Percentiles rank a stretch among this genome's conserved stretches.
Evolutionary conservation across 257 asterid genomes (phyloP).

Genomic region (Lithospermum erythrorhizon): DNA sequence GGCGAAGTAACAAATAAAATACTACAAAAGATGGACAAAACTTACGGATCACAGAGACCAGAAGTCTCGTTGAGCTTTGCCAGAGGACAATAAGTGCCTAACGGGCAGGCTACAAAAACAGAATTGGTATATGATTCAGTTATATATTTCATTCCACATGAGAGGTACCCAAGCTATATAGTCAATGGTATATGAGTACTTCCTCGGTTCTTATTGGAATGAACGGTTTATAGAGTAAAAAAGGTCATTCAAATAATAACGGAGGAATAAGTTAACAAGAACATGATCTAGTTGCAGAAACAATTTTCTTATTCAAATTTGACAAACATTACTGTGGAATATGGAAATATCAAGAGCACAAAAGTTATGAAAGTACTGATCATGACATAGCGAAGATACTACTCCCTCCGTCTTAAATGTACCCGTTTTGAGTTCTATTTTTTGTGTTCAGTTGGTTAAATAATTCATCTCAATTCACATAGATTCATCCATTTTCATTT

Average conservation of each 20-base stretch:
- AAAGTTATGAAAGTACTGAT: no score
- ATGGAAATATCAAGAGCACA: neutral
- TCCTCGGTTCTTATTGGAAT: no score
- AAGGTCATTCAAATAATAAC: neutral
- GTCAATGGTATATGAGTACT: neutral
- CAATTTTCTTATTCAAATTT: no score
- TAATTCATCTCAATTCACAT: no score
- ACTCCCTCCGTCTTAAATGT: no score
- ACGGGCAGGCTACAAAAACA: conserved; percentile 72
- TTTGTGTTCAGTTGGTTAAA: no score
- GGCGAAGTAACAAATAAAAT: conserved; percentile 7
- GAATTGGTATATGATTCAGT: conserved; percentile 9
- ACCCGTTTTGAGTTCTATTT: no score
- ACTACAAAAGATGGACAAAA: conserved; percentile 4
- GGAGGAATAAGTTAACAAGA: no score
- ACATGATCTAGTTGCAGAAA: no score
- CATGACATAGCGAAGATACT: no score
- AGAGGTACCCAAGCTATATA: neutral
- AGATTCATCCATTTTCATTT: no score
- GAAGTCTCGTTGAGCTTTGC: conserved; percentile 60
- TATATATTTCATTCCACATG: conserved; percentile 10
- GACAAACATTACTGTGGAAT: neutral
- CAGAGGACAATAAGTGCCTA: conserved; percentile 85
- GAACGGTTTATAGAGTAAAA: no score
- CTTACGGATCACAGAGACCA: conserved; percentile 95